phyloP scores from a whole-genome alignment of 371 early-diverging fungal species.

The Conidiobolus incongruus region DNA sequence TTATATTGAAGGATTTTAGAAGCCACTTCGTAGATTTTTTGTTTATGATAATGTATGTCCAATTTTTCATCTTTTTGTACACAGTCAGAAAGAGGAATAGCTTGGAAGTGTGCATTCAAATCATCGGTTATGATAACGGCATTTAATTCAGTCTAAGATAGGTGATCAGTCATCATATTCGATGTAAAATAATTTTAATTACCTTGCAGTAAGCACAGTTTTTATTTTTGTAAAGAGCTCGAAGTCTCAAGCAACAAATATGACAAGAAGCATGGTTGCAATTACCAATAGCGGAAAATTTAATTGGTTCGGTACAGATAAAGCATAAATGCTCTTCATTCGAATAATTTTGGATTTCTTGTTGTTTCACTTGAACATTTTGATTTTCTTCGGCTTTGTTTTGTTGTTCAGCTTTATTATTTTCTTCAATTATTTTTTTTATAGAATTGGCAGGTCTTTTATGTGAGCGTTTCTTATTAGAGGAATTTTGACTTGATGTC shows the following conservation, averaged over 20 bases:
- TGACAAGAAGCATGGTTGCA: conserved; percentile 88
- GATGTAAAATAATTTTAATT: conserved; percentile 3
- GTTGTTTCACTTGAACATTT: too few relatives aligned
- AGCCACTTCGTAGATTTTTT: conserved; percentile 43
- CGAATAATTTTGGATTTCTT: too few relatives aligned
- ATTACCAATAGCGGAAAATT: conserved; percentile 56
- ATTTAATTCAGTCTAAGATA: conserved; percentile 29
- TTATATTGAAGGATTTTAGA: conserved; percentile 49
- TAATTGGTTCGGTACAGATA: conserved; percentile 75
- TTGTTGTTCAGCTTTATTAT: too few relatives aligned
- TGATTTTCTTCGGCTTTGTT: too few relatives aligned
- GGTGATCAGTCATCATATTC: background rate
- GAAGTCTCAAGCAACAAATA: conserved; percentile 62
- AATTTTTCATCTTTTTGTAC: conserved; percentile 35
- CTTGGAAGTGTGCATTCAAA: conserved; percentile 24
- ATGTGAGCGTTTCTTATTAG: too few relatives aligned
- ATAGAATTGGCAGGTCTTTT: too few relatives aligned
- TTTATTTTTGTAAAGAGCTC: conserved; percentile 63
- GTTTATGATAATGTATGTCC: conserved; percentile 45
- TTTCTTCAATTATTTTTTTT: too few relatives aligned
- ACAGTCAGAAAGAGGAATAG: conserved; percentile 16
- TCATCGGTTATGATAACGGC: conserved; percentile 48
- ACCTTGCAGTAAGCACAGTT: conserved; percentile 85
- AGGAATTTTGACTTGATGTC: too few relatives aligned
- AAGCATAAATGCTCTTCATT: conserved; percentile 38